These are phyloP conservation scores for Silene noctiflora DNA, from an alignment of 179 eudicot genomes.

Conservation along the genomic window DNA sequence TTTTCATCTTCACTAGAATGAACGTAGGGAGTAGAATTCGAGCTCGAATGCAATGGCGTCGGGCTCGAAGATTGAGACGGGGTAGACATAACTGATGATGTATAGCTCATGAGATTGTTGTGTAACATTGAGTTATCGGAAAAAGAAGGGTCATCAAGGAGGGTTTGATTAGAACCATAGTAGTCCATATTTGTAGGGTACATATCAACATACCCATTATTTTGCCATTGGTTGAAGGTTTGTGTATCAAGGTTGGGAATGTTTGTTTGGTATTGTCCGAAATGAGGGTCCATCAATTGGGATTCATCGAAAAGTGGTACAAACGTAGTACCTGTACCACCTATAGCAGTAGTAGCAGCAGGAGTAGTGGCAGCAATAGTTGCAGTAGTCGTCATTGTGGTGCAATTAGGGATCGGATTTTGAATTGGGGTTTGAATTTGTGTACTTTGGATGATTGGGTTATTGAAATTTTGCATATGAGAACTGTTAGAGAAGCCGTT, in stretches of 20 bases:
- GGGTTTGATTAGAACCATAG: constrained; percentile 34
- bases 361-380: not conserved
- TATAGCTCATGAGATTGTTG: constrained; percentile 36
- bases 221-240: constrained; percentile 48
- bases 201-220: constrained; percentile 25
- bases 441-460: constrained; percentile 33
- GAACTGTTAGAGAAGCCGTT: constrained; percentile 14
- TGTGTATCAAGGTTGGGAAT: constrained; percentile 30
- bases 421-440: constrained; percentile 39
- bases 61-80: constrained; percentile 66
- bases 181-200: constrained; percentile 22
- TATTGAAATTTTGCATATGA: constrained; percentile 27
- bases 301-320: constrained; percentile 27
- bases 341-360: constrained; percentile 1
- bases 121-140: constrained; percentile 38
- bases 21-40: constrained; percentile 48
- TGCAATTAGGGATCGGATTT: constrained; percentile 24
- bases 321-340: constrained; percentile 7
- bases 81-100: constrained; percentile 47
- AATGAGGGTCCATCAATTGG: constrained; percentile 39
- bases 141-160: constrained; percentile 30
- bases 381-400: constrained; percentile 27
- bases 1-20: constrained; percentile 59
- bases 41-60: constrained; percentile 51
- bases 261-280: constrained; percentile 38